phyloP scores from a whole-genome alignment of 257 asterid genomes.

The Nicotiana tabacum region DNA sequence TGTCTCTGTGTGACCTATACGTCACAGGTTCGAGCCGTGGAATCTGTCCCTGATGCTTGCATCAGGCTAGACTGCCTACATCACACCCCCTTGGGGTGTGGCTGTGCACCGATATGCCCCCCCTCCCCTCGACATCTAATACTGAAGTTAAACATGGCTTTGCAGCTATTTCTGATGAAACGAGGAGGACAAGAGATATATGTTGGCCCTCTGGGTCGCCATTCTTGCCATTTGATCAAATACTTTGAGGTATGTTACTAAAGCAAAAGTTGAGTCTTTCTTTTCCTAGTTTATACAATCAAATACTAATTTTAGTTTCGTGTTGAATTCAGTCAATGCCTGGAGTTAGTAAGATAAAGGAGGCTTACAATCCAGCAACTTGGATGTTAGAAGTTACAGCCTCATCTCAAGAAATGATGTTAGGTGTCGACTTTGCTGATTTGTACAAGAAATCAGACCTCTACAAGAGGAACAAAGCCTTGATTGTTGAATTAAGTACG shows the following conservation, averaged over 20 bases:
- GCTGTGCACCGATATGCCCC: too few species aligned
- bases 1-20: too few species aligned
- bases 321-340: conserved; percentile 25
- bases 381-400: conserved; percentile 80
- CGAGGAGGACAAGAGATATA: conserved; percentile 61
- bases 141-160: neutral
- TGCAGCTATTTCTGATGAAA: conserved; percentile 65
- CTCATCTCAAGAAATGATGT: conserved; percentile 48
- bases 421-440: conserved; percentile 56
- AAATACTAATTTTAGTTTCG: neutral
- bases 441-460: conserved; percentile 50
- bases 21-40: too few species aligned
- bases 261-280: neutral
- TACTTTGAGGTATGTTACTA: conserved; percentile 51
- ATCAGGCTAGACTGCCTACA: too few species aligned
- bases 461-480: conserved; percentile 60
- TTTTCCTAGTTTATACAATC: neutral
- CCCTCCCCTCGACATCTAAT: neutral
- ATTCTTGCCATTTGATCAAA: conserved; percentile 45
- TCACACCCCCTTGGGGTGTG: too few species aligned
- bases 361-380: conserved; percentile 74
- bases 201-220: conserved; percentile 73
- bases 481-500: conserved; percentile 53
- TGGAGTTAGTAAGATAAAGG: conserved; percentile 54
- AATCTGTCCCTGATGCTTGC: too few species aligned